Conservation (phyloP, 2,329 filamentous ascomycete species). For the Epichloe amarillans region DNA sequence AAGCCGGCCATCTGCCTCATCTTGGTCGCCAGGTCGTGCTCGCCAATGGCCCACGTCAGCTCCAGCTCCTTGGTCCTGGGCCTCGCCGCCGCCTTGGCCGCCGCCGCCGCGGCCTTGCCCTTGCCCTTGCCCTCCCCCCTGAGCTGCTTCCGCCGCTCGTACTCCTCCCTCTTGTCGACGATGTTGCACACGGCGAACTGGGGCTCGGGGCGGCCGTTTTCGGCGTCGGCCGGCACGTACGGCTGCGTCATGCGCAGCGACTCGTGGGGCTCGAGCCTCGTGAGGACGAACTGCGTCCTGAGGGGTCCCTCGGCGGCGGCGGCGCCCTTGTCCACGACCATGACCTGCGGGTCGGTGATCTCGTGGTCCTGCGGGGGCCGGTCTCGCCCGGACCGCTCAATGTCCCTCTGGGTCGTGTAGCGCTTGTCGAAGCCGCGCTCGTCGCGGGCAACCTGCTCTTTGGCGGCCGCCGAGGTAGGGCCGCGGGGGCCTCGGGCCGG, state of each 20-base stretch:
- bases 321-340: conserved; percentile 26
- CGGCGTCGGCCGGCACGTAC: conserved; percentile 20
- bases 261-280: conserved; percentile 19
- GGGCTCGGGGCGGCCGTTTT: conserved; percentile 8
- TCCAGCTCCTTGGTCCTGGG: conserved; percentile 62
- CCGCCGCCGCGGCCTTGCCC: conserved; percentile 26
- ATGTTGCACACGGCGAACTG: conserved; percentile 56
- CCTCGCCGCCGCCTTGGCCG: conserved; percentile 24
- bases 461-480: not conserved
- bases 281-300: conserved; percentile 26
- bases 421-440: conserved; percentile 18
- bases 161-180: conserved; percentile 42
- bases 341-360: conserved; percentile 29
- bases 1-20: conserved; percentile 56
- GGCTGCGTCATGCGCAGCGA: conserved; percentile 30
- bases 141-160: conserved; percentile 26
- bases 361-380: conserved; percentile 30
- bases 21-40: conserved; percentile 61
- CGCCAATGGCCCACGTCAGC: conserved; percentile 75
- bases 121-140: conserved; percentile 23
- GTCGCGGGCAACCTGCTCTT: conserved; percentile 8
- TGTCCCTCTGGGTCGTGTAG: conserved; percentile 21
- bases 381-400: conserved; percentile 21
- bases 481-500: not conserved
- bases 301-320: conserved; percentile 21